These are phyloP conservation scores for Ochromonas danica DNA, from an alignment of 108 stramenopile species.

Conservation along the genomic window DNA sequence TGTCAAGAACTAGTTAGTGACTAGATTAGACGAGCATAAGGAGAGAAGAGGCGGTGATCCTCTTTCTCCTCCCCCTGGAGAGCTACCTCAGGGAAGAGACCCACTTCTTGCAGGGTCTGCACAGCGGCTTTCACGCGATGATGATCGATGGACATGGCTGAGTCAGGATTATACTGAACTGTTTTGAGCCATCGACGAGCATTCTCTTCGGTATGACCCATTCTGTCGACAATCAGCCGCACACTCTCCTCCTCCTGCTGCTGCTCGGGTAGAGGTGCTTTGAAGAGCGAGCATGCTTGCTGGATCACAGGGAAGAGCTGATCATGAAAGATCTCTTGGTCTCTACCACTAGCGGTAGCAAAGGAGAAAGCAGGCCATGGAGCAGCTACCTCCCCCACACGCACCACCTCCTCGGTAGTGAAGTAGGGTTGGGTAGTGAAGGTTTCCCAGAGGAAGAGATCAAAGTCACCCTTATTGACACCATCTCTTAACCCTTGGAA, in stretches of 20 bases:
- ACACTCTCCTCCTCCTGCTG: not conserved
- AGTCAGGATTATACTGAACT: not conserved
- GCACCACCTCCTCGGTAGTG: not conserved
- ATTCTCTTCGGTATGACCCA: slow-evolving; percentile 6
- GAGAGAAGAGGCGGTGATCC: no score
- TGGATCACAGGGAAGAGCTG: not conserved
- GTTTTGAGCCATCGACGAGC: not conserved
- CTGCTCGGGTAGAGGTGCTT: not conserved
- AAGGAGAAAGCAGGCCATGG: slow-evolving; percentile 8
- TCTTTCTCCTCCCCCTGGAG: no score
- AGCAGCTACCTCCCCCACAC: not conserved
- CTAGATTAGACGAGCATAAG: no score
- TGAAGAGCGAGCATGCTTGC: not conserved
- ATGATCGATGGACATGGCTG: not conserved
- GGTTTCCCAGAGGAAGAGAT: slow-evolving; percentile 6
- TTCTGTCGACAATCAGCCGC: not conserved
- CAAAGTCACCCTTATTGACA: not conserved
- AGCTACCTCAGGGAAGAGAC: not conserved
- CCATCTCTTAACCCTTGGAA: slow-evolving; percentile 3
- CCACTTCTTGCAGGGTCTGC: not conserved
- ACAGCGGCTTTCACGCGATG: not conserved
- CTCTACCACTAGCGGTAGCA: not conserved
- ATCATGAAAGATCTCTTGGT: not conserved
- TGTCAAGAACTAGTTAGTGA: no score
- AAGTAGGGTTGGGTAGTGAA: slow-evolving; percentile 5